Base-by-base conservation (phyloP, 768 basidiomycete genomes). In the Rhodotorula graminis region DNA sequence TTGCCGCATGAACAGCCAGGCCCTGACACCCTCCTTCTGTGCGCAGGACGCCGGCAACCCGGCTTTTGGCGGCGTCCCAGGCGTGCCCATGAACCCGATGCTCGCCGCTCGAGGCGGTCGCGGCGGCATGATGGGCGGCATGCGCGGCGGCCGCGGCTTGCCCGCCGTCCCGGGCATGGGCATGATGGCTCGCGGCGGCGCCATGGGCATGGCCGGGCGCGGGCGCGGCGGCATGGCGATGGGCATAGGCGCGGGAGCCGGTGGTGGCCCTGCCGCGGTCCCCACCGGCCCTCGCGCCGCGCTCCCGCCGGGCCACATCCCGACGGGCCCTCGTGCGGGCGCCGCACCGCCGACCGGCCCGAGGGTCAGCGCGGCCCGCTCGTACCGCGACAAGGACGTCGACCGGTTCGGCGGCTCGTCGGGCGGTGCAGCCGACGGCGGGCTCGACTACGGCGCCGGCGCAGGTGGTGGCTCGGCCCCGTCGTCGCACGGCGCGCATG, bases 381-480 rank as follows among this genome's bases (percentile, higher is more conserved):
- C 68, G 4, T 73, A 73, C 61, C 65, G 65, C 46, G 69, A 74
- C 66, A 74, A 74, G 65, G 72, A 74, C 64, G 69, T 70, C 55
- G 73, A 73, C 49, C 72, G 72, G 0, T 40, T 42, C n/a, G 63
- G 52, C 21, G 29, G 33, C 12, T 61, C 29, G 3, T 57, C 58
- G 58, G 33, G n/a, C 53, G 33, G n/a, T n/a, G 29, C 53, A 12
- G 53, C 10, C 12, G 53, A 56, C 19, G 67, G 52, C 57, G 61
- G 44, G 29, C 71, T 76, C 65, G 74, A 76, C 57, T 76, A 76
- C 56, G 74, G 74, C 23, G 71, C 52, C 9, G 66, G 67, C 27
- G 64, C 55, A 19, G 73, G n/a, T n/a, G n/a, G n/a, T n/a, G n/a
- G n/a, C n/a, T n/a, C n/a, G n/a, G n/a, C n/a, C n/a, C n/a, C n/a